Evolutionary conservation across 257 asterid species (phyloP), one percentile per base, ranked within the genome.

Genomic region (Plantago elongata): DNA sequence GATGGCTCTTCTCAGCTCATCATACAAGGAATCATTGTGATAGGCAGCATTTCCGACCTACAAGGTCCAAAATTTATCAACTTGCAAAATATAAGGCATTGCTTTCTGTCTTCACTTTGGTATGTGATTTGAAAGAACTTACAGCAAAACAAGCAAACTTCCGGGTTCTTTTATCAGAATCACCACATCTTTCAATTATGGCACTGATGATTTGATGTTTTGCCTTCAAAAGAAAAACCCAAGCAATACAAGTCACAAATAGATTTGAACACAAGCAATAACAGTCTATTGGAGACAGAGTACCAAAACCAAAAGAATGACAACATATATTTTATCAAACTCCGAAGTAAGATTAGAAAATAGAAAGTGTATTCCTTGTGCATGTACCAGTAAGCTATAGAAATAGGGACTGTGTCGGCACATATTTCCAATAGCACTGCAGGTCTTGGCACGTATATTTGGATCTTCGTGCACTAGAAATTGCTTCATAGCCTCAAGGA

Each of bases 1-100:
- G 45, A 93, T 85, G 74, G 83, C 91, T 78, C 89, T 78, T 77
- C 82, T 79, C 42, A 89, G 93, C 78, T 87, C 95, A 8, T 89
- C 99, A 48, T 93, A 89, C 63, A 89, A 72, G 7, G 80, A 79
- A 73, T 93, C 97, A 50, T 84, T 89, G 56, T 93, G 97, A 76
- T 89, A 93, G 45, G 99, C 97, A 72, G 99, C 99, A 82, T 93
- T 93, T 27, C 99, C 99, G 11, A 89, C 94, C 99, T 93, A 48
- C 52, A 68, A 51, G 54, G 60, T 54, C 44, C 27, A 22, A 54
- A 61, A 27, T 58, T 61, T 64, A 54, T 83, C 66, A 72, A 57
- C 45, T 54, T 55, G 51, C 58, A 11, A 40, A 17, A 54, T n/a
- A 15, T 17, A 60, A 44, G 40, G 43, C 59, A 16, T 15, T 52